Percentiles rank a stretch among this genome's conserved stretches.
These are phyloP conservation scores for Aspergillus indologenus DNA, from an alignment of 495 filamentous ascomycete genomes.

Conservation along the genomic window DNA sequence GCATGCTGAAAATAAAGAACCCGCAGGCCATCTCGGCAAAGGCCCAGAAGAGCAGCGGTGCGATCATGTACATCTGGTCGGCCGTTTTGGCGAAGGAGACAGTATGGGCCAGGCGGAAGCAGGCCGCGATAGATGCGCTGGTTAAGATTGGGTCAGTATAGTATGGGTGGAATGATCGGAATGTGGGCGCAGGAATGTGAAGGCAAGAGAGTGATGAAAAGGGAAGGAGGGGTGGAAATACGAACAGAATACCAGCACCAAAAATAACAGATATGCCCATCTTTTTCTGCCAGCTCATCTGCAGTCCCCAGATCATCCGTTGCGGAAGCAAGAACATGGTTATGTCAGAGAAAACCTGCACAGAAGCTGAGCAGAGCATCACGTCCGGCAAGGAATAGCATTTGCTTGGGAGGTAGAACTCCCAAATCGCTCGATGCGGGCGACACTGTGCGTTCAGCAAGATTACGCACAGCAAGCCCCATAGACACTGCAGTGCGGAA, in stretches of 20 bases:
- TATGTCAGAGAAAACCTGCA: slow-evolving; percentile 39
- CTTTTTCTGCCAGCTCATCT: slow-evolving; percentile 36
- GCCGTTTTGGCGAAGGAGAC: slow-evolving; percentile 14
- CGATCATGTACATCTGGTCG: slow-evolving; percentile 21
- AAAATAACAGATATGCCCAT: slow-evolving; percentile 44
- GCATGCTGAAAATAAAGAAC: slow-evolving; percentile 26
- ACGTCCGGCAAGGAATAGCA: slow-evolving; percentile 22
- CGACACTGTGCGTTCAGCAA: slow-evolving; percentile 21
- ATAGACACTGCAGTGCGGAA: slow-evolving; percentile 19
- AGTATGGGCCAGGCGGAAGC: slow-evolving; percentile 20
- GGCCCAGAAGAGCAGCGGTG: slow-evolving; percentile 25
- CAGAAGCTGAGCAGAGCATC: slow-evolving; percentile 28
- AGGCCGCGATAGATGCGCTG: slow-evolving; percentile 18
- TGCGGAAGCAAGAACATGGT: slow-evolving; percentile 38
- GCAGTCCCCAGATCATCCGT: slow-evolving; percentile 35
- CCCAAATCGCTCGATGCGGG: slow-evolving; percentile 22
- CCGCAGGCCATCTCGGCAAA: slow-evolving; percentile 26
- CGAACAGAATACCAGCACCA: slow-evolving; percentile 39
- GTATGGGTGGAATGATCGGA: neutral
- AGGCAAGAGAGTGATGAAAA: too few relatives aligned
- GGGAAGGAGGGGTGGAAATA: neutral
- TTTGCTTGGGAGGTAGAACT: slow-evolving; percentile 22
- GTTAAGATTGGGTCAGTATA: neutral
- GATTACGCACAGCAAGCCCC: slow-evolving; percentile 18
- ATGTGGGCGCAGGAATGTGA: too few relatives aligned